Evolutionary conservation across 176 grass and related monocot genomes (phyloP).

Genomic region (Bonia amplexicaulis): DNA sequence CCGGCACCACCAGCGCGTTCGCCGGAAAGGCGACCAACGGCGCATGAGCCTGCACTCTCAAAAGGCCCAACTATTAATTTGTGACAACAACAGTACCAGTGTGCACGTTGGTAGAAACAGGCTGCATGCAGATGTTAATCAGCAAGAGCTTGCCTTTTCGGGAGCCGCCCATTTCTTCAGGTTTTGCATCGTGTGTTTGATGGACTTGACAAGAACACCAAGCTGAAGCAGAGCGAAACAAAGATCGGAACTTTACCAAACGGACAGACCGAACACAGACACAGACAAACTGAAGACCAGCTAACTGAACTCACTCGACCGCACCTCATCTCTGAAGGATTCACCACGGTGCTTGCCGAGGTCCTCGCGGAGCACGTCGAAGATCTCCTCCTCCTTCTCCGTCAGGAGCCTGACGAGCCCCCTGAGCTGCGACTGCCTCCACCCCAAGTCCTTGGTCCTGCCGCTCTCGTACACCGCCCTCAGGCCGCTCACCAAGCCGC

Average conservation of each 20-base stretch:
- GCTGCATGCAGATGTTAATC: neutral
- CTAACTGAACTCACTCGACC: neutral
- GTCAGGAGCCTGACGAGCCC: constrained; percentile 47
- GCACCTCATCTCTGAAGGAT: constrained; percentile 63
- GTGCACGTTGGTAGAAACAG: neutral
- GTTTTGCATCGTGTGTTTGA: constrained; percentile 39
- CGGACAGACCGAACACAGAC: neutral
- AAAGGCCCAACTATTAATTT: neutral
- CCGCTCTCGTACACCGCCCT: constrained; percentile 45
- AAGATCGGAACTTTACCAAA: neutral
- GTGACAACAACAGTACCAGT: neutral
- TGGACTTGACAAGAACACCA: constrained; percentile 43
- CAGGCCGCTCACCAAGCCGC: constrained; percentile 21
- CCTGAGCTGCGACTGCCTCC: constrained; percentile 58
- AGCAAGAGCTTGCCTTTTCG: constrained; percentile 33
- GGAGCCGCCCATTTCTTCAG: constrained; percentile 64
- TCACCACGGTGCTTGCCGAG: constrained; percentile 60
- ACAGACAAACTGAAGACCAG: neutral
- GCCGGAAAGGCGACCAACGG: constrained; percentile 63
- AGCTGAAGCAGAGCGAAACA: constrained; percentile 20
- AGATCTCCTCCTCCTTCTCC: constrained; percentile 63
- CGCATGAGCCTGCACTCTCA: constrained; percentile 32
- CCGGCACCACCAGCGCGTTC: constrained; percentile 46
- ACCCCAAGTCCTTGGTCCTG: constrained; percentile 47
- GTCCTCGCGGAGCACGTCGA: constrained; percentile 50